Conservation (phyloP, 2,329 filamentous ascomycete species). For the Colletotrichum sojae region DNA sequence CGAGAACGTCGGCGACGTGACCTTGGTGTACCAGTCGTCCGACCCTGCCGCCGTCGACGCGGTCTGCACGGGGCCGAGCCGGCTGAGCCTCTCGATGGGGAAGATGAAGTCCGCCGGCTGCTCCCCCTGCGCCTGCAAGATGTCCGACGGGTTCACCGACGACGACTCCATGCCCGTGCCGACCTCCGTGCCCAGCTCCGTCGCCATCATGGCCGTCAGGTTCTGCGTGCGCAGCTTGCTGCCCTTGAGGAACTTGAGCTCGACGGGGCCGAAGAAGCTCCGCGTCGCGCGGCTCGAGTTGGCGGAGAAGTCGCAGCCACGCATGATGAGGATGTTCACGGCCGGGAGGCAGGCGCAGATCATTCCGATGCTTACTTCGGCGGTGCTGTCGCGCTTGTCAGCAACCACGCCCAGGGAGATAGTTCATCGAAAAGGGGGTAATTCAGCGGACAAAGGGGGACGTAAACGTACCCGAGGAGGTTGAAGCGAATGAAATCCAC, state of each 20-base stretch:
- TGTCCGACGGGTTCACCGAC: neutral
- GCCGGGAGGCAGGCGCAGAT: conserved; percentile 51
- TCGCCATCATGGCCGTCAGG: neutral
- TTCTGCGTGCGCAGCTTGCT: conserved; percentile 32
- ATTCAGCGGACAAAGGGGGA: neutral
- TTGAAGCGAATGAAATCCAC: conserved; percentile 39
- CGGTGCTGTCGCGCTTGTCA: conserved; percentile 42
- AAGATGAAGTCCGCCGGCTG: conserved; percentile 12
- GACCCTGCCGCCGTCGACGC: neutral
- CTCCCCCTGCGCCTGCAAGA: neutral
- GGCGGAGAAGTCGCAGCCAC: neutral
- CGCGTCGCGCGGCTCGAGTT: neutral
- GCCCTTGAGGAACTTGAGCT: conserved; percentile 30
- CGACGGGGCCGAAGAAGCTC: conserved; percentile 7
- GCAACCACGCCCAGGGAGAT: conserved; percentile 35
- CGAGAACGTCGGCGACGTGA: conserved; percentile 15
- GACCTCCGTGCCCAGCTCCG: neutral
- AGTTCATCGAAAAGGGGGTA: conserved; percentile 29
- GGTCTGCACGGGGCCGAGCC: neutral
- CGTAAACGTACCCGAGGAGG: conserved; percentile 21
- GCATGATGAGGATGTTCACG: conserved; percentile 40
- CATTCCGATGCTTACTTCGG: conserved; percentile 50
- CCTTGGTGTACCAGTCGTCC: conserved; percentile 12
- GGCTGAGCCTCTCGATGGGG: conserved; percentile 2
- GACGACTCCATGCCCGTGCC: conserved; percentile 1